These are phyloP conservation scores for Mucor indicus DNA, from an alignment of 371 early-diverging fungal species.

Conservation along the genomic window DNA sequence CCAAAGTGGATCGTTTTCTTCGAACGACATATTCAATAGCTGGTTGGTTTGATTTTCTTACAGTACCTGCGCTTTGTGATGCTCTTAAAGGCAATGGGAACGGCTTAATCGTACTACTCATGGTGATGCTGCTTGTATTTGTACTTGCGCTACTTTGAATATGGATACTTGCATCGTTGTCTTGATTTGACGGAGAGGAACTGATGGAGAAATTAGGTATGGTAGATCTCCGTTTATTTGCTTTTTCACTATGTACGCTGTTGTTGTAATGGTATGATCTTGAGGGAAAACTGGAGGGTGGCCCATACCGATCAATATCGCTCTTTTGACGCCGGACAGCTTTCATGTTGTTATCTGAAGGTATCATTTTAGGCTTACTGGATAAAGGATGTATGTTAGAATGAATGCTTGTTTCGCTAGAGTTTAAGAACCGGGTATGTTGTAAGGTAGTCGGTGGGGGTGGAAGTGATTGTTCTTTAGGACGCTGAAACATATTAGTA, in stretches of 20 bases:
- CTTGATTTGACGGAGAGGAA: neutral
- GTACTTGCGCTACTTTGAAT: neutral
- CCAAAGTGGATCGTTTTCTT: conserved; percentile 14
- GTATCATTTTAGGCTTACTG: neutral
- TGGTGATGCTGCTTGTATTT: neutral
- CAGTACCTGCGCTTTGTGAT: conserved; percentile 18
- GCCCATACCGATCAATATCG: conserved; percentile 14
- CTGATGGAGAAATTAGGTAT: neutral
- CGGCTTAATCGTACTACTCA: neutral
- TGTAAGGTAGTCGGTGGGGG: no score
- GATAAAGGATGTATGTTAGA: conserved; percentile 12
- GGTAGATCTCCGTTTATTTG: conserved; percentile 4
- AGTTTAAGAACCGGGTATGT: conserved; percentile 3
- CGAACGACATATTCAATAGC: conserved; percentile 11
- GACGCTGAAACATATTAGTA: no score
- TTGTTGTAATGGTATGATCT: neutral
- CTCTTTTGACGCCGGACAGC: conserved; percentile 13
- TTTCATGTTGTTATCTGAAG: neutral
- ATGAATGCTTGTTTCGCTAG: conserved; percentile 8
- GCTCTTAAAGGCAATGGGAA: conserved; percentile 5
- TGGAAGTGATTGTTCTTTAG: no score
- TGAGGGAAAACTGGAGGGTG: conserved; percentile 15
- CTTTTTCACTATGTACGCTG: neutral
- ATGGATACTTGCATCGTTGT: neutral
- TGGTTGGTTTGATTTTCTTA: conserved; percentile 11